Percentiles rank a stretch among this genome's conserved stretches.
Conservation (phyloP, 179 eudicot species). For the Amaranthus tricolor region DNA sequence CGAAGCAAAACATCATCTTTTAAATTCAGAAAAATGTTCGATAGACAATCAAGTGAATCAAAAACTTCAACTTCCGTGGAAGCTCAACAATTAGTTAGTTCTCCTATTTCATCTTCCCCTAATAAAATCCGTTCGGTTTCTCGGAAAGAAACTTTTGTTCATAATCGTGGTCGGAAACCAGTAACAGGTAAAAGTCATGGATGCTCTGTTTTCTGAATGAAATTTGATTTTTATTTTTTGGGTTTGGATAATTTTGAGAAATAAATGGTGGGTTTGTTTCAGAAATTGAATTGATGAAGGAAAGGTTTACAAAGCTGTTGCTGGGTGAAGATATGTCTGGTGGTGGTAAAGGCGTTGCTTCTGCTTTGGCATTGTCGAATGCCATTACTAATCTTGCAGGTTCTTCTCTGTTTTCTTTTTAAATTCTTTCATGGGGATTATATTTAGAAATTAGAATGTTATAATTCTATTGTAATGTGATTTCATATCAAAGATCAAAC, state of each 20-base stretch:
- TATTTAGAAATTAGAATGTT: too few species aligned
- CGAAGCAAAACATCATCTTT: conserved; percentile 34
- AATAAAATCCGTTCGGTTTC: conserved; percentile 26
- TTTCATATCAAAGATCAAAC: too few species aligned
- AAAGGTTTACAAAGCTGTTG: conserved; percentile 70
- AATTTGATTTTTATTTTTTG: too few species aligned
- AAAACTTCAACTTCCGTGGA: conserved; percentile 18
- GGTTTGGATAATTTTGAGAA: too few species aligned
- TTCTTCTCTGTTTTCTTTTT: conserved; percentile 3
- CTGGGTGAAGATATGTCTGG: conserved; percentile 93
- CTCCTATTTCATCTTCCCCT: conserved; percentile 18
- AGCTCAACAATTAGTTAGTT: conserved; percentile 4
- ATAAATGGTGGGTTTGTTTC: too few species aligned
- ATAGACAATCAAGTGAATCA: conserved; percentile 22
- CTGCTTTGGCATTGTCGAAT: conserved; percentile 87
- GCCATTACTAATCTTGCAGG: conserved; percentile 94
- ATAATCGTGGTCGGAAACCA: background rate
- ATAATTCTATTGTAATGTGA: too few species aligned
- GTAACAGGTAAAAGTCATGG: conserved; percentile 24
- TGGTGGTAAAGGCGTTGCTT: conserved; percentile 88
- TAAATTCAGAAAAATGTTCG: conserved; percentile 38
- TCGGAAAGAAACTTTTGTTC: conserved; percentile 21
- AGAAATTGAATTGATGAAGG: conserved; percentile 46
- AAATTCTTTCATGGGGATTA: background rate
- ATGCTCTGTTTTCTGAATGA: too few species aligned